Evolutionary conservation across 208 protist species (phyloP).

Genomic region (Jaenimonas drosophilae): DNA sequence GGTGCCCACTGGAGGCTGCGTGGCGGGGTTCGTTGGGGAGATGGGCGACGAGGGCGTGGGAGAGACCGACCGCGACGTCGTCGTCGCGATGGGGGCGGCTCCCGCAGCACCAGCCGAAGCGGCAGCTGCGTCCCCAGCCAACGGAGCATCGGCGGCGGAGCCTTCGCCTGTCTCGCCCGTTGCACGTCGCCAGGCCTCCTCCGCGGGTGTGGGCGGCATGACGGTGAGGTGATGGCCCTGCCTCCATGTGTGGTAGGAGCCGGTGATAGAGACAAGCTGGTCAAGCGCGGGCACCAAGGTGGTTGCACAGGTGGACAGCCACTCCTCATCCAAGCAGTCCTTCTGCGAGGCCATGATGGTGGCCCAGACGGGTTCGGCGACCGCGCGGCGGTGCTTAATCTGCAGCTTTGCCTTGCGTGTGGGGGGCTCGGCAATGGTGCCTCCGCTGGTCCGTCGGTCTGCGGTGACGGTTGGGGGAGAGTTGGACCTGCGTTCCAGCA

Average conservation of each 20-base stretch:
- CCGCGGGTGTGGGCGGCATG: background rate
- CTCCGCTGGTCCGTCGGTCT: background rate
- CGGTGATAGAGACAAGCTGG: background rate
- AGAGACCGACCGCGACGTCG: too few relatives aligned
- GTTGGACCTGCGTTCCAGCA: background rate
- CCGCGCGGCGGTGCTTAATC: background rate
- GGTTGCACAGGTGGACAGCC: background rate
- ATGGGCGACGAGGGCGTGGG: too few relatives aligned
- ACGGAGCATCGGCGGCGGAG: too few relatives aligned
- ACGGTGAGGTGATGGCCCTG: background rate
- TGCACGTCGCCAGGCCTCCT: too few relatives aligned
- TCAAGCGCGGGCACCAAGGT: constrained; percentile 1
- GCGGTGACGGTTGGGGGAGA: too few relatives aligned
- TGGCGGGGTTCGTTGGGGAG: too few relatives aligned
- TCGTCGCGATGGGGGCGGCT: too few relatives aligned
- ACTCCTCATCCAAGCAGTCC: background rate
- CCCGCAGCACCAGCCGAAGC: background rate
- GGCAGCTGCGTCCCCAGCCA: background rate
- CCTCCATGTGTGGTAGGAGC: constrained; percentile 1
- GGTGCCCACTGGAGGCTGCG: too few relatives aligned
- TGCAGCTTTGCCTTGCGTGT: background rate
- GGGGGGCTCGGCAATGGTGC: background rate
- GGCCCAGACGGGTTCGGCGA: constrained; percentile 2
- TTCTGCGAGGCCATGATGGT: background rate
- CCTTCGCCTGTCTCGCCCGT: too few relatives aligned